Evolutionary conservation across 768 basidiomycete genomes (phyloP), one percentile per base, ranked within the genome.

Genomic region (Rhodotorula kratochvilovae): DNA sequence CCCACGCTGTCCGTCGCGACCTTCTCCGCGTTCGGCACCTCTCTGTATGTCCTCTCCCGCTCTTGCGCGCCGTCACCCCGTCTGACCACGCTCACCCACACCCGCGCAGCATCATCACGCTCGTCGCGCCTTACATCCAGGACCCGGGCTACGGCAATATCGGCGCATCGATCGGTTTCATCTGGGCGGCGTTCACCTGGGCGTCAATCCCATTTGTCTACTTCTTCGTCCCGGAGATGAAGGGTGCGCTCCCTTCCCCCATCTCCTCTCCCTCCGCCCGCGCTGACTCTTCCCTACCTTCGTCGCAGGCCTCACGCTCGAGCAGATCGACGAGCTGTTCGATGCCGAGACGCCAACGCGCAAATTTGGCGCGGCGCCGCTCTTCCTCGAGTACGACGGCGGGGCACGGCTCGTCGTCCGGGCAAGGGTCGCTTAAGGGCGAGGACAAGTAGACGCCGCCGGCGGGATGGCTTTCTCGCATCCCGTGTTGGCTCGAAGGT

Each of bases 321-420:
- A 78, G 58, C 68, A 75, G 42, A 70, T 78, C 67, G 78, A 78
- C 64, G 63, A 64, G 53, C 63, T 78, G 11, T 78, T 76, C 70
- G 67, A 72, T 33, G 5, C 43, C 6, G 19, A 29, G 63, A 5
- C n/a, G 64, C 23, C 55, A 4, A 50, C 73, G 2, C 55, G 55
- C 33, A 35, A 35, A 5, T 56, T 56, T 33, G 33, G 33, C 33
- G 55, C 55, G 1, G 31, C 17, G 55, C 17, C 11, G 31, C 55
- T 56, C 55, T 56, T 56, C 55, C 33, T 23, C 55, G 55, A 56
- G 15, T 17, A 17, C 55, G 53, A 33, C 7, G 43, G 15, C 3
- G 43, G 6, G 15, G 43, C 43, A 15, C 15, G 15, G 11, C 43
- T 13, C 11, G 43, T 7, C 43, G 43, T 43, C 43, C 6, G 43